Base-by-base conservation (phyloP, 2,329 filamentous ascomycete species). In the Fusarium verticillioides region DNA sequence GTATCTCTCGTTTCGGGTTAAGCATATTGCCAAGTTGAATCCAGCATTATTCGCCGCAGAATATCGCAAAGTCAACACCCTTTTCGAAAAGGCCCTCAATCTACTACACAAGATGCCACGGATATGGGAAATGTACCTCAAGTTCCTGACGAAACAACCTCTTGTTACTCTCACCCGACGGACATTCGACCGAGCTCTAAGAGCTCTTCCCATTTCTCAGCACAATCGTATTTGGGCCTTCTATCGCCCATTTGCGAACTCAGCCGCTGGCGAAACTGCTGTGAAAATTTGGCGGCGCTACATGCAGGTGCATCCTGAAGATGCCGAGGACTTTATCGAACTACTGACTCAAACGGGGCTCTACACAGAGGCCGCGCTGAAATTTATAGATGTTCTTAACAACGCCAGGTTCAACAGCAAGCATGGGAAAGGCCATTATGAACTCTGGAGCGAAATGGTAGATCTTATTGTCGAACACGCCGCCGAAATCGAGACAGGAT, bases 61-160 rank as follows among this genome's bases (percentile, higher is more conserved):
- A 79, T 98, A 93, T 83, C 89, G 91, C 79, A 99, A 98, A 83
- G 95, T 98, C 81, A 99, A 99, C 81, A 89, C 94, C 60, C 90
- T 98, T 44, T 99, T 97, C 81, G 96, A 99, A 84, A 90, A 94
- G 76, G 95, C 96, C 7, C 85, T 99, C 58, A 94, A 98, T 66
- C 87, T 99, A 44, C 89, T 99, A 70, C 98, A 99, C 85, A 99
- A 99, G 85, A 99, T 99, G 96, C 96, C 97, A 30, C 90, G 91
- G 75, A 96, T 99, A 80, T 99, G 96, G 97, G 95, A 98, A 81
- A 94, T 98, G 91, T 99, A 98, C 81, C 90, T 99, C 70, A 89
- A 89, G 54, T 98, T 99, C 80, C 87, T 99, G 65, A 90, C 96
- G 80, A 91, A 93, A 79, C 96, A 99, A 81, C 96, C 96, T n/a